Evolutionary conservation across 2,329 filamentous ascomycete genomes (phyloP).

Genomic region (Chrysoporthe austroafricana): DNA sequence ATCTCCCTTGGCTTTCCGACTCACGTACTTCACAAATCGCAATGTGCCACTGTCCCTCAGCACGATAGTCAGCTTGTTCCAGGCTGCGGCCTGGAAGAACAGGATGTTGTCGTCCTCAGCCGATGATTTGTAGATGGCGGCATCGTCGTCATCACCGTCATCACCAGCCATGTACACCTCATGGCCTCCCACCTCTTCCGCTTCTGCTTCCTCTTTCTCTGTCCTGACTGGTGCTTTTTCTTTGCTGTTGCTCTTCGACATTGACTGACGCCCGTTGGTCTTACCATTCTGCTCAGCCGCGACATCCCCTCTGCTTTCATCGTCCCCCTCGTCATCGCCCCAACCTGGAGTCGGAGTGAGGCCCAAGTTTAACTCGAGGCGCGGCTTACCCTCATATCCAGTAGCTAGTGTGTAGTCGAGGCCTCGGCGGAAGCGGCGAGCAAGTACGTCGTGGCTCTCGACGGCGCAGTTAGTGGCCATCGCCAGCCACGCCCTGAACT

Average conservation of each 20-base stretch:
- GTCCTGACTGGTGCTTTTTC: slow-evolving; percentile 34
- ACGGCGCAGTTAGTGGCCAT: slow-evolving; percentile 78
- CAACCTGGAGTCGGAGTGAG: slow-evolving; percentile 86
- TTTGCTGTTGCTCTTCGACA: slow-evolving; percentile 38
- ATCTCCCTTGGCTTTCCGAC: slow-evolving; percentile 79
- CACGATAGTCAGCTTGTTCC: slow-evolving; percentile 93
- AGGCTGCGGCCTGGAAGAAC: slow-evolving; percentile 67
- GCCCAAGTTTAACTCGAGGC: slow-evolving; percentile 84
- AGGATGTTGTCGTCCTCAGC: slow-evolving; percentile 75
- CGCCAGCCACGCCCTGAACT: slow-evolving; percentile 89
- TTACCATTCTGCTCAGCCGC: slow-evolving; percentile 41
- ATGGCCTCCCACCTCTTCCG: slow-evolving; percentile 71
- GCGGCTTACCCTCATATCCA: slow-evolving; percentile 75
- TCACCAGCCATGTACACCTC: slow-evolving; percentile 95
- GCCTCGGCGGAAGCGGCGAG: slow-evolving; percentile 83
- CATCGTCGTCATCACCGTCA: slow-evolving; percentile 67
- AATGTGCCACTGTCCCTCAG: slow-evolving; percentile 83
- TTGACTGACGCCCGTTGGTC: slow-evolving; percentile 40
- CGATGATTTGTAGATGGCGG: slow-evolving; percentile 82
- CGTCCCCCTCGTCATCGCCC: slow-evolving; percentile 70
- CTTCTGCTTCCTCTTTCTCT: slow-evolving; percentile 35
- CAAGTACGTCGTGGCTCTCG: slow-evolving; percentile 76
- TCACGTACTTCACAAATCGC: slow-evolving; percentile 97
- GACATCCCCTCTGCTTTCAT: slow-evolving; percentile 49
- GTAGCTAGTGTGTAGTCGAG: slow-evolving; percentile 93